Evolutionary conservation across 208 protist genomes (phyloP).

Genomic region (Acanthamoeba culbertsoni): DNA sequence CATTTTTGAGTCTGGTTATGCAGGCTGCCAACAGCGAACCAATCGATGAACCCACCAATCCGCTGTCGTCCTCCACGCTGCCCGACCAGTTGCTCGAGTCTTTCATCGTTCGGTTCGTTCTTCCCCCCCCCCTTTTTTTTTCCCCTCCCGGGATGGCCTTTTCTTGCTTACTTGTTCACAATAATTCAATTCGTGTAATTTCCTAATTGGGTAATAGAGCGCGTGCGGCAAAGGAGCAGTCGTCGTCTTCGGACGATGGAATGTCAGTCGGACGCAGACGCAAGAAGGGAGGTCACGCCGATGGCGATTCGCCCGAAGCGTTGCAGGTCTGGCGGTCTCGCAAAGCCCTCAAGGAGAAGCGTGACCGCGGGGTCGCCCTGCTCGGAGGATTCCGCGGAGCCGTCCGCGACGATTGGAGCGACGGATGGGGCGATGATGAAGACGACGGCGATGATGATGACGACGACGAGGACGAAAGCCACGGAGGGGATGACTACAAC

Average conservation of each 20-base stretch:
- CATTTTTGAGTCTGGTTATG: background rate
- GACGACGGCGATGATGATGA: no score
- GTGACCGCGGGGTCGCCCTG: no score
- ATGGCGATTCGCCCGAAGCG: no score
- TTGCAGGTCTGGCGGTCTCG: no score
- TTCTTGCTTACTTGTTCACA: background rate
- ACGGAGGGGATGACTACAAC: background rate
- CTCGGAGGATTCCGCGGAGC: no score
- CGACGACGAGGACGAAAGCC: background rate
- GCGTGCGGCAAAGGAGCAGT: background rate
- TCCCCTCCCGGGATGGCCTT: no score
- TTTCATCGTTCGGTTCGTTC: background rate
- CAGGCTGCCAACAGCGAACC: conserved; percentile 5
- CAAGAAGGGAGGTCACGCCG: background rate
- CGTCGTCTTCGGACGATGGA: background rate
- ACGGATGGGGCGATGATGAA: no score
- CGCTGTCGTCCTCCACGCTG: background rate
- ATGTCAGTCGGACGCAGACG: background rate
- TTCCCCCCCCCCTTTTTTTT: background rate
- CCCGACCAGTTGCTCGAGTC: background rate
- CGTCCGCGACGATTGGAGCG: no score
- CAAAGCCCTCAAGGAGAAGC: no score
- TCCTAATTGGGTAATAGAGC: background rate
- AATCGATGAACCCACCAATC: background rate
- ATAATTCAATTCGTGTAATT: background rate